These are phyloP conservation scores for Salvia splendens DNA, from an alignment of 257 asterid genomes.

Conservation along the genomic window DNA sequence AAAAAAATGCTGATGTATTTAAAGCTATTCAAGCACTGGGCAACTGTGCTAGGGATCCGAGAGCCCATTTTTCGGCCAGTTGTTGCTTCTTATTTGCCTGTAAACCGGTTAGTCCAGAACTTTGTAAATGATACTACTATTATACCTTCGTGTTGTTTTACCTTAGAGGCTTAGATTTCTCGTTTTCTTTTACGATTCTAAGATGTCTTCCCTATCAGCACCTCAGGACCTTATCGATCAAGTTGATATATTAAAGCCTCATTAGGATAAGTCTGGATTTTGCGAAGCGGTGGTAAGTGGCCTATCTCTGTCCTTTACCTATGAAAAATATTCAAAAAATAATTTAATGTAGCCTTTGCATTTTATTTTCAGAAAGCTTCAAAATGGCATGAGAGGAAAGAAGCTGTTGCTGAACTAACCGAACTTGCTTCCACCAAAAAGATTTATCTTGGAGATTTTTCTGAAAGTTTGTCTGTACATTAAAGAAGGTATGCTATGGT, in stretches of 20 bases:
- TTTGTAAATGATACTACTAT: constrained; percentile 17
- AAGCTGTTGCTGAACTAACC: constrained; percentile 92
- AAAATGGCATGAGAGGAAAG: constrained; percentile 98
- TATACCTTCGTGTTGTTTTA: no score
- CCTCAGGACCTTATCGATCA: constrained; percentile 99
- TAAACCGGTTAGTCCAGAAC: no score
- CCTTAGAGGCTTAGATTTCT: constrained; percentile 8
- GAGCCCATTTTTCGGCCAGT: no score
- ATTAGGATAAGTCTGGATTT: constrained; percentile 95
- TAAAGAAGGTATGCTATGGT: no score
- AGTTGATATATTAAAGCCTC: constrained; percentile 87
- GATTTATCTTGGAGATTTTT: constrained; percentile 93
- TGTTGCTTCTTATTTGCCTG: no score
- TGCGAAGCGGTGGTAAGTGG: constrained; percentile 97
- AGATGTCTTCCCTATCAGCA: constrained; percentile 55
- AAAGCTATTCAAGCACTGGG: no score
- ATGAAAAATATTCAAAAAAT: constrained; percentile 8
- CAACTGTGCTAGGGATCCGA: no score
- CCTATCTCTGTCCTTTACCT: constrained; percentile 25
- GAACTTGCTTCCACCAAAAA: constrained; percentile 94
- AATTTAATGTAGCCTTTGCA: constrained; percentile 19
- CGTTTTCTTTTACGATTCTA: constrained; percentile 32
- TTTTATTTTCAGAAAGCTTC: constrained; percentile 74
- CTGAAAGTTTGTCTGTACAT: no score
- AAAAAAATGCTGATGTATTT: no score